A percentile compares a stretch with the other conserved stretches of the same genome.
Conservation (phyloP, 495 filamentous ascomycete genomes). For the Pseudevernia furfuracea region DNA sequence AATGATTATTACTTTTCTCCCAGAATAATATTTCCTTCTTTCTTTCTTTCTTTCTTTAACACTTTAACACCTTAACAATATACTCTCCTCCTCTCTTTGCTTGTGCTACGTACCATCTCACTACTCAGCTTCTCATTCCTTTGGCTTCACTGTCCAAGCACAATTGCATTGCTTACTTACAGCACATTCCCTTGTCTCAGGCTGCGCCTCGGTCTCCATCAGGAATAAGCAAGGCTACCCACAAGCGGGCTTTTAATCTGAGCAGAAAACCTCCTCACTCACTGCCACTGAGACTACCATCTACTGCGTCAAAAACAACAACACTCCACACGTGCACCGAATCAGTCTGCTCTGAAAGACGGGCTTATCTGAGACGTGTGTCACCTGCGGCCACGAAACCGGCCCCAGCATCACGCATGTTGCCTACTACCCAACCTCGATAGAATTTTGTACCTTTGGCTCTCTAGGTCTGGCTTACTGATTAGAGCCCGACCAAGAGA, state of each 20-base stretch:
- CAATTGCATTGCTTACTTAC: not conserved
- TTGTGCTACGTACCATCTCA: not conserved
- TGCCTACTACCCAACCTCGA: not conserved
- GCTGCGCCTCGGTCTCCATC: slow-evolving; percentile 8
- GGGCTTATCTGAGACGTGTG: not conserved
- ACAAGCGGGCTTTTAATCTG: not conserved
- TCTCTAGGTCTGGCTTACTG: slow-evolving; percentile 24
- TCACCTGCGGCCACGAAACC: slow-evolving; percentile 6
- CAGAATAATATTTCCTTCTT: slow-evolving; percentile 5
- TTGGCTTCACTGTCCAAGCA: not conserved
- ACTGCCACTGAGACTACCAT: not conserved
- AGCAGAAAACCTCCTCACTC: not conserved
- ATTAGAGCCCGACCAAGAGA: slow-evolving; percentile 21
- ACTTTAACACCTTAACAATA: too few species aligned
- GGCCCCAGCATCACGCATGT: not conserved
- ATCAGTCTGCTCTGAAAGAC: not conserved
- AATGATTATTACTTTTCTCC: not conserved
- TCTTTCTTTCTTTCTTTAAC: not conserved
- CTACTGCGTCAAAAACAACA: not conserved
- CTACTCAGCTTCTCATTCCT: not conserved
- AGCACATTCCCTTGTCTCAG: slow-evolving; percentile 1
- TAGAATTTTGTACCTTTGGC: slow-evolving; percentile 6
- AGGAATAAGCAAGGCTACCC: slow-evolving; percentile 2
- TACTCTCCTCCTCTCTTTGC: not conserved
- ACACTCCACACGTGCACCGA: not conserved